Base-by-base conservation (phyloP, 1,284 basidiomycete species). In the Microbotryomycetes sp. region DNA sequence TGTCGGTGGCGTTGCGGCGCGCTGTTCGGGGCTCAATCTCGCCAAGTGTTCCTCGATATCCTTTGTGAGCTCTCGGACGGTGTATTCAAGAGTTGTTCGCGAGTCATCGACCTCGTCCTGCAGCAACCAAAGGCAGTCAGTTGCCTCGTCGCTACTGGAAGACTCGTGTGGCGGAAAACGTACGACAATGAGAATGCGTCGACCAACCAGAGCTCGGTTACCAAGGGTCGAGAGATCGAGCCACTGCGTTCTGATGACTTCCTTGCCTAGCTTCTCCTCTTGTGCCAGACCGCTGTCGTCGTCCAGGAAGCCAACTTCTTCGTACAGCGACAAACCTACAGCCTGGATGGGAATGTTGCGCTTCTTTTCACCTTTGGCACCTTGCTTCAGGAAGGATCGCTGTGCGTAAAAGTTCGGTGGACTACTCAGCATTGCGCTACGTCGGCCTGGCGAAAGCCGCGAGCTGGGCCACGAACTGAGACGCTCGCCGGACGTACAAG, bases 61-160 rank as follows among this genome's bases (percentile, higher is more conserved):
- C 73, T 85, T 87, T 73, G 86, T 81, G 41, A 97, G 83, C 75
- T 97, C 92, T 24, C 81, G 80, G 51, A 93, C 78, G 11, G 91
- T 91, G 73, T 96, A 97, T 64, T 64, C 67, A 18, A 74, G 66
- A 5, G 73, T 72, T 75, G 89, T 92, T 69, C 92, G 85, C 13
- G 91, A 88, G 75, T 96, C 92, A 73, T 96, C 92, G 31, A 96
- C 85, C 76, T 96, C 92, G 73, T 97, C 92, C 88, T 91, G 65
- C 15, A 11, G 21, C 29, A 9, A 11, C 11, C 4, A 53, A 52
- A 21, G 46, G 21, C 52, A 24, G 60, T 9, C 3, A 23, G 4
- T 41, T 30, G 15, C 41, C 11, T 41, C 18, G 35, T n/a, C 9
- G 16, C n/a, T 4, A 29, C 41, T 23, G 52, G 5, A 21, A 24